Evolutionary conservation across 305 asterid genomes (phyloP).

Genomic region (Rubia balearica): DNA sequence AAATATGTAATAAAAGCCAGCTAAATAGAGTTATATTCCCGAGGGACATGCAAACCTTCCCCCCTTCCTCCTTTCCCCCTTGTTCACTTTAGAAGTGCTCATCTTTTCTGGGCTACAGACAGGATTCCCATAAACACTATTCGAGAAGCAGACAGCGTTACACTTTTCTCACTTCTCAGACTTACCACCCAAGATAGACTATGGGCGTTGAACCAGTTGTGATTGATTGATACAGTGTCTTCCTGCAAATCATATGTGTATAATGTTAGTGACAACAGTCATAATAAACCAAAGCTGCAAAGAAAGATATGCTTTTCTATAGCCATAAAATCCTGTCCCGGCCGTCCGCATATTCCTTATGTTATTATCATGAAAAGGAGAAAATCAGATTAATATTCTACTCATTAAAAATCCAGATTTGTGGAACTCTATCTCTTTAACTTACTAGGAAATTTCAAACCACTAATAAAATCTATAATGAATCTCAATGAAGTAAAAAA

Average conservation of each 20-base stretch:
- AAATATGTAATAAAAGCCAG: too few species aligned
- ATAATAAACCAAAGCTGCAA: background rate
- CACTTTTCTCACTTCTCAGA: background rate
- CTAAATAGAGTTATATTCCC: background rate
- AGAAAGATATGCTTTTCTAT: slow-evolving; percentile 8
- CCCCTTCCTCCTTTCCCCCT: background rate
- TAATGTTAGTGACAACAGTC: slow-evolving; percentile 14
- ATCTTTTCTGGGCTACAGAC: background rate
- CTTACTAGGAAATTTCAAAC: background rate
- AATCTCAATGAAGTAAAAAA: background rate
- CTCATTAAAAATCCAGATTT: background rate
- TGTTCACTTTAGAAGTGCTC: background rate
- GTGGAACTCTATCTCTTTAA: background rate
- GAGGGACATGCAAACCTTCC: background rate
- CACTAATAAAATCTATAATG: background rate
- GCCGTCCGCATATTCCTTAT: background rate
- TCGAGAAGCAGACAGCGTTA: background rate
- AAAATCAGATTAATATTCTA: background rate
- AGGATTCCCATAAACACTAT: background rate
- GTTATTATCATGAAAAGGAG: background rate
- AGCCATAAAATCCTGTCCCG: background rate
- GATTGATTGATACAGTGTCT: slow-evolving; percentile 89
- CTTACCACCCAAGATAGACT: slow-evolving; percentile 85
- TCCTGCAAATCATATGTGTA: slow-evolving; percentile 46
- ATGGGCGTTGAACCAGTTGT: slow-evolving; percentile 91